Percentiles rank a stretch among this genome's conserved stretches.
These are phyloP conservation scores for Syncephalis plumigaleata DNA, from an alignment of 371 early-diverging fungal genomes.

Conservation along the genomic window DNA sequence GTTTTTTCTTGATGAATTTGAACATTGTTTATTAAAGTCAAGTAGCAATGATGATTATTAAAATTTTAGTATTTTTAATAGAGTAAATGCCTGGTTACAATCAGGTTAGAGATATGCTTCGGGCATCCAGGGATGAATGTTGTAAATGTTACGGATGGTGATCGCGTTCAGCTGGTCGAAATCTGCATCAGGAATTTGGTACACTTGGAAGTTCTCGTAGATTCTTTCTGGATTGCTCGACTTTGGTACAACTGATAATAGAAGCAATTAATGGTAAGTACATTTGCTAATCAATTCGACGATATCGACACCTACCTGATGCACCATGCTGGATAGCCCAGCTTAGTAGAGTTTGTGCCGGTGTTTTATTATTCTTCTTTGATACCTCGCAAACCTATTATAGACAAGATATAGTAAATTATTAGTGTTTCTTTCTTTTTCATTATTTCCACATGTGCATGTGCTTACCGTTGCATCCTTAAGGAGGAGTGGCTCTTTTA, in stretches of 20 bases:
- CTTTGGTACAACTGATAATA: slow-evolving; percentile 27
- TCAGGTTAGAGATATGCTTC: too few relatives aligned
- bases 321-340: slow-evolving; percentile 28
- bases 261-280: too few relatives aligned
- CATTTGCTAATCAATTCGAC: too few relatives aligned
- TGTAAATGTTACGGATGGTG: neutral
- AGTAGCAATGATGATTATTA: too few relatives aligned
- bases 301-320: slow-evolving; percentile 2
- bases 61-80: too few relatives aligned
- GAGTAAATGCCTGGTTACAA: too few relatives aligned
- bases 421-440: neutral
- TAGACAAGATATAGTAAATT: neutral
- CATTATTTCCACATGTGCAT: too few relatives aligned
- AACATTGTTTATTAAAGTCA: too few relatives aligned
- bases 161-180: slow-evolving; percentile 13
- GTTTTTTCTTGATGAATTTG: too few relatives aligned
- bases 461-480: slow-evolving; percentile 14
- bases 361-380: slow-evolving; percentile 16
- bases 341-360: slow-evolving; percentile 25
- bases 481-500: slow-evolving; percentile 18
- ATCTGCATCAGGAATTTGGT: slow-evolving; percentile 27
- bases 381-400: slow-evolving; percentile 20
- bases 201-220: slow-evolving; percentile 27
- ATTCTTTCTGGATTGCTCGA: slow-evolving; percentile 23
- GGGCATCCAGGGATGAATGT: neutral